Base-by-base conservation (phyloP, 2,329 filamentous ascomycete genomes). In the Monilinia laxa region DNA sequence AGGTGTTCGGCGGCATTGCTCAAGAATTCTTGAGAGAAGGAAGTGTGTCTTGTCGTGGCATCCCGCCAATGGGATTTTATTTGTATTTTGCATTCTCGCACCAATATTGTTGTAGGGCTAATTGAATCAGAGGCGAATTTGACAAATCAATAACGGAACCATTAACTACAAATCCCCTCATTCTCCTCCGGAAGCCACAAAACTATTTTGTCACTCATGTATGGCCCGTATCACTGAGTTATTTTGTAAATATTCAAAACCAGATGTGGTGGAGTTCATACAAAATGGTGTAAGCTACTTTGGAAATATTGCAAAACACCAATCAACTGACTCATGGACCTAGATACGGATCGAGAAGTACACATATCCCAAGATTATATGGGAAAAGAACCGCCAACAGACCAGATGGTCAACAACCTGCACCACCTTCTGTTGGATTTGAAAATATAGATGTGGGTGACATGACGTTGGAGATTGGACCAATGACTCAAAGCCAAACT, bases 61-160 rank as follows among this genome's bases (percentile, higher is more conserved):
- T 64, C 47, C 62, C 62, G 11, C 62, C 62, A 12, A 64, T 64
- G 62, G 62, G 52, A 25, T 57, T 64, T 31, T 57, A 51, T 20
- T 25, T 64, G 62, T 64, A 56, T 6, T 28, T 38, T 18, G 12
- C 23, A 23, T 28, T 3, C 5, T 14, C 35, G 28, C 16, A n/a
- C 2, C 1, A 38, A n/a, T 49, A 1, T 18, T 23, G 4, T 38
- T 28, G 12, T 1, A 18, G 23, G 16, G 23, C 62, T 64, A 47
- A 64, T 20, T 2, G 2, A 64, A 3, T 20, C n/a, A 64, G 62
- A 1, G n/a, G 52, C 14, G 62, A 64, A 14, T 64, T 47, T 14
- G 53, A 64, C 9, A 64, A 64, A 57, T 57, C 18, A 10, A 31
- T 35, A n/a, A 57, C 52, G 1, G 62, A 64, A 10, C 7, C 52